Base-by-base conservation (phyloP, 2,329 filamentous ascomycete species). In the Aspergillus sergii region DNA sequence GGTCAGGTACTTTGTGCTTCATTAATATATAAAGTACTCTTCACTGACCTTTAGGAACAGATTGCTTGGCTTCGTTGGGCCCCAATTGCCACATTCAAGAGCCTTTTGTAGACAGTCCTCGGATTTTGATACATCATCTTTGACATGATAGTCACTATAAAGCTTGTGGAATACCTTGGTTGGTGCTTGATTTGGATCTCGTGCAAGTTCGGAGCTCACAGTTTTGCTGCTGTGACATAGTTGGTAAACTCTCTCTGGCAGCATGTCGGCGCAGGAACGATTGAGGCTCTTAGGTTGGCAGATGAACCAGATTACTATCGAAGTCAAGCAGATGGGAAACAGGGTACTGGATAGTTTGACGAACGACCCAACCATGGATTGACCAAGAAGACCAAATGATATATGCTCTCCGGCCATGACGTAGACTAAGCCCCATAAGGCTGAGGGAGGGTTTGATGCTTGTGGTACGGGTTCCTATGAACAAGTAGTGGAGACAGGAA, bases 21-120 rank as follows among this genome's bases (percentile, higher is more conserved):
- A 5, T 14, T 21, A 1, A n/a, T 30, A 30, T 11, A 7, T 6
- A 11, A n/a, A 30, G 19, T 6, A 51, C 16, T 32, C 3, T n/a
- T 10, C 9, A 32, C 48, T 32, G 65, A 86, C 87, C 71, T 81
- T 82, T 7, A 92, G 76, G 72, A 94, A 94, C 0, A 93, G 77
- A 19, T 88, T 83, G 66, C 88, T 91, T 0, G 90, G 91, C 58
- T 81, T 76, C 1, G 83, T 82, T 0, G 82, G 72, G 0, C 89
- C 90, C 86, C 90, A 94, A 58, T 85, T 87, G 2, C 91, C 91
- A 72, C 90, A 92, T 60, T 82, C 72, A 9, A 78, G 77, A 1
- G 88, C 88, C 51, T 79, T 82, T 45, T 85, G 76, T 30, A 91
- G 72, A 34, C n/a, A n/a, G 19, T 69, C 23, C 28, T 58, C 34